A percentile compares a stretch with the other conserved stretches of the same genome.
Evolutionary conservation across 495 filamentous ascomycete species (phyloP).

Genomic region (Xylaria longipes): DNA sequence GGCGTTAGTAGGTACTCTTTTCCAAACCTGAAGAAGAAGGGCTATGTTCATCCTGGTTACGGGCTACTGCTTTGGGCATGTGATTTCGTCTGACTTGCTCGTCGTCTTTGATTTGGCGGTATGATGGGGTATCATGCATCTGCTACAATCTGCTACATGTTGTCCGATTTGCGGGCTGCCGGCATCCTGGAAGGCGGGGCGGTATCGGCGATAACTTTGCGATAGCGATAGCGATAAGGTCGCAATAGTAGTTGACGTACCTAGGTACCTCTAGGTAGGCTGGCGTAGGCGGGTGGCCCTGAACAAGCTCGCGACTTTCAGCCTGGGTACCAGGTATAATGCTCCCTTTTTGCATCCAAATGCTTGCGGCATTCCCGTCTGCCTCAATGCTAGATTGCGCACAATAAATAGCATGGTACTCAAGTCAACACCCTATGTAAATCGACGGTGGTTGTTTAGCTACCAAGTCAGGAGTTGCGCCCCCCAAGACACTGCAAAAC

Average conservation of each 20-base stretch:
- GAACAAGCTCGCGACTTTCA: neutral
- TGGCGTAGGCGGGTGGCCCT: too few relatives aligned
- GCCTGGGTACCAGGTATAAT: neutral
- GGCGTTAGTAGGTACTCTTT: too few relatives aligned
- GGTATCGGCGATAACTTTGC: too few relatives aligned
- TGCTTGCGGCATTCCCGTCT: neutral
- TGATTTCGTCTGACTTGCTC: neutral
- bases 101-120: neutral
- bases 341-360: neutral
- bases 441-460: constrained; percentile 8
- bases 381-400: neutral
- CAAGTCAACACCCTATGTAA: neutral
- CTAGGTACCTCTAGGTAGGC: constrained; percentile 4
- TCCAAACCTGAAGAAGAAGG: too few relatives aligned
- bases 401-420: neutral
- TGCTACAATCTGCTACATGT: too few relatives aligned
- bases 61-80: too few relatives aligned
- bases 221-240: constrained; percentile 23
- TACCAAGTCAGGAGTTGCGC: neutral
- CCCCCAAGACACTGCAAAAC: neutral
- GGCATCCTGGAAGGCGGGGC: too few relatives aligned
- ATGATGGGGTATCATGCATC: too few relatives aligned
- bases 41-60: too few relatives aligned
- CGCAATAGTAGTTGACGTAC: neutral
- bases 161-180: too few relatives aligned